Evolutionary conservation across 1,284 basidiomycete genomes (phyloP), one percentile per base, ranked within the genome.

Genomic region (Ganoderma sinense): DNA sequence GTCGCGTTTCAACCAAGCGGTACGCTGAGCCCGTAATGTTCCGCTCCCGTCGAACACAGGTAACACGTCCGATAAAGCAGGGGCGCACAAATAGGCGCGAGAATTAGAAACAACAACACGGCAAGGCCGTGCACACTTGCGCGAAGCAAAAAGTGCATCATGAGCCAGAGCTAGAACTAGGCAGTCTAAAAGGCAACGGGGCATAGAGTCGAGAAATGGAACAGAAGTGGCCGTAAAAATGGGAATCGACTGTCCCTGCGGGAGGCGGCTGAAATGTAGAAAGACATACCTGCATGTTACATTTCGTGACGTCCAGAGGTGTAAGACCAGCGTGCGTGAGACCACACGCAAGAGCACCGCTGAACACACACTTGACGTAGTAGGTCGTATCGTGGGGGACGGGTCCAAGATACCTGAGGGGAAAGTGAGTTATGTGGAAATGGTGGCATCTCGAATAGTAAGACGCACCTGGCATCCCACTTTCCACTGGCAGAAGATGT

Each of bases 281-380:
- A 13, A 20, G 80, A 84, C 91, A 77, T 64, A 95, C 95, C 92
- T 98, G 97, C 92, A 98, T 98, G 87, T 97, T 95, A 82, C 97
- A 98, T 88, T 98, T 98, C 79, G 95, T 94, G 77, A 97, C 95
- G 87, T 97, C 96, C 77, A 97, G 90, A 72, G 95, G 95, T 55
- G 96, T 97, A 78, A 97, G 91, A 78, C 93, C 95, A 71, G 96
- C 97, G 83, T 98, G 97, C 76, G 97, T 98, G 82, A 97, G 69
- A 85, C 96, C 95, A 79, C 97, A 98, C 73, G 97, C 96, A 76
- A 97, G 88, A 75, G 90, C 89, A 90, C 97, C 96, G 79, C 96
- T 96, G 73, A 98, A 86, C 90, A 94, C 90, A 79, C 89, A 91
- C 83, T 94, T 94, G 78, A 89, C 81, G 79, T 94, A 94, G 86